Base-by-base conservation (phyloP, 805 yeast species). In the Wickerhamomyces canadensis region DNA sequence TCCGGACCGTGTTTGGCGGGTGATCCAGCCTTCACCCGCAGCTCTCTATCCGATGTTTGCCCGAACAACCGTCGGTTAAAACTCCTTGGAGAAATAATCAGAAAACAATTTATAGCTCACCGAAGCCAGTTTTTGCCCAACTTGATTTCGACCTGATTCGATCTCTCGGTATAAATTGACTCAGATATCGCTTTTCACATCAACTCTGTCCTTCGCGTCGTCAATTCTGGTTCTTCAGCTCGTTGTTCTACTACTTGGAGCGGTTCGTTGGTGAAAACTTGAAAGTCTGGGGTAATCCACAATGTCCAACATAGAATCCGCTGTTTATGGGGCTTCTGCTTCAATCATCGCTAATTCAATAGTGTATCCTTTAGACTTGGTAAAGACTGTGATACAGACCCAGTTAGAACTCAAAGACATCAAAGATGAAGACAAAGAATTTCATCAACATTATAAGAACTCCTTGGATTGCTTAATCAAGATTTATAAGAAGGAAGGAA, bases 261-360 rank as follows among this genome's bases (percentile, higher is more conserved):
- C n/a, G n/a, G n/a, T n/a, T n/a, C n/a, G n/a, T n/a, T n/a, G n/a
- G n/a, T n/a, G n/a, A n/a, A 21, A 21, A 21, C 10, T 21, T 17
- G 6, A 7, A 27, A 6, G 15, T 14, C 17, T 19, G 15, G 16
- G 15, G 15, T 18, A 27, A 17, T 6, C 10, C 19, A 19, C 4
- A n/a, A 74, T 74, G 80, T 64, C 75, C 6, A 55, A 60, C 15
- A 33, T 85, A 52, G 94, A 86, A 46, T 76, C 78, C 51, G 95
- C 95, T 0, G 70, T 84, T 13, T 78, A 84, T 34, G 95, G 95
- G 0, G 86, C 95, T 0, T 67, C 81, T 33, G 93, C 94, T 8
- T 84, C 94, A 1, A 80, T 80, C 17, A 57, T 83, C 34, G 95
- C 95, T 28, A 86, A 84, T 61, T 64, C 85, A 7, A 66, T 78